Conservation (phyloP, 2,329 filamentous ascomycete genomes). For the Curvularia verruculosa region DNA sequence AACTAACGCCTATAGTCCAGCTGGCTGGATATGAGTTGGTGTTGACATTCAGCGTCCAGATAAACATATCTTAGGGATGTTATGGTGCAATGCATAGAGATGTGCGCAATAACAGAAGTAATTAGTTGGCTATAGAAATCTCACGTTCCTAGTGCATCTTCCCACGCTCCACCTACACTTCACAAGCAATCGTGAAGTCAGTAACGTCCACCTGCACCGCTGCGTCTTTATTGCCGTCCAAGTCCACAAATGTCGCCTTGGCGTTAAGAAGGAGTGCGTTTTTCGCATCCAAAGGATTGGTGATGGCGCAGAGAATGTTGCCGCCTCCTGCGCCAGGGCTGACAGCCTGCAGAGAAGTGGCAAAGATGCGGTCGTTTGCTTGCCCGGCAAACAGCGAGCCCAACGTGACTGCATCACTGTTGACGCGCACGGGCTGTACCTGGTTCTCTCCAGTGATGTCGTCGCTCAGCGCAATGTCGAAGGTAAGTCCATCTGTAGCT, state of each 20-base stretch:
- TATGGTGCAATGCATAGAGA: too few species aligned
- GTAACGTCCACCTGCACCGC: background rate
- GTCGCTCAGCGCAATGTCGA: too few species aligned
- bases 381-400: background rate
- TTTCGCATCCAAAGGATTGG: background rate
- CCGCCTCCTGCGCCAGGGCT: background rate
- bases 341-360: background rate
- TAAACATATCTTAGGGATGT: too few species aligned
- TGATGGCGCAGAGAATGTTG: background rate
- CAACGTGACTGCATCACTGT: background rate
- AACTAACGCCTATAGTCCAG: too few species aligned
- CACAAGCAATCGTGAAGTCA: background rate
- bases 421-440: too few species aligned
- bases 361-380: background rate
- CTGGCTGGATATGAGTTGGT: too few species aligned
- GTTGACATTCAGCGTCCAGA: too few species aligned
- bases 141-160: background rate
- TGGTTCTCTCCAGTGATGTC: too few species aligned
- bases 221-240: background rate
- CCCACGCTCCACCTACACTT: background rate
- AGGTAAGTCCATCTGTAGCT: too few species aligned
- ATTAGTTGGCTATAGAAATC: too few species aligned
- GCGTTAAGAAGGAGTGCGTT: background rate
- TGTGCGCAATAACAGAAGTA: too few species aligned
- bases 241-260: background rate